Conservation (phyloP, 768 basidiomycete genomes). For the Boletales sp. region DNA sequence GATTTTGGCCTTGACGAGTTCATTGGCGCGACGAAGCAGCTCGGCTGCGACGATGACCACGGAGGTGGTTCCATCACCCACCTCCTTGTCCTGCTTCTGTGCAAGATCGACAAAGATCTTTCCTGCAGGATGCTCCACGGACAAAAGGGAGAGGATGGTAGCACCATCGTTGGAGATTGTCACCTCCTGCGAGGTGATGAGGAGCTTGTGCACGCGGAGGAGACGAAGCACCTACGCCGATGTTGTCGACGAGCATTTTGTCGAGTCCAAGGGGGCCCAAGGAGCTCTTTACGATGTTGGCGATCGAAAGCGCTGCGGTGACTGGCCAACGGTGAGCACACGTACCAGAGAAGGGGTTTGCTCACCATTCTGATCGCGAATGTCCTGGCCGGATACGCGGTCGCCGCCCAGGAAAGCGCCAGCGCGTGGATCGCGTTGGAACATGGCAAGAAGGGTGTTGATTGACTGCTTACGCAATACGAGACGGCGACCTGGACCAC, state of each 20-base stretch:
- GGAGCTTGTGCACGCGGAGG: background rate
- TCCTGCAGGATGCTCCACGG: slow-evolving; percentile 96
- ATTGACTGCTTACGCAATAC: slow-evolving; percentile 21
- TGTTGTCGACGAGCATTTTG: slow-evolving; percentile 98
- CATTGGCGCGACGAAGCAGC: slow-evolving; percentile 91
- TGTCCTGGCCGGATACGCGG: slow-evolving; percentile 90
- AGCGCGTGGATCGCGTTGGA: slow-evolving; percentile 87
- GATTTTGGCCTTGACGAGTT: slow-evolving; percentile 96
- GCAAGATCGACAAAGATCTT: slow-evolving; percentile 97
- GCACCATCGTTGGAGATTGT: slow-evolving; percentile 99
- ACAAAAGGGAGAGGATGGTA: slow-evolving; percentile 91
- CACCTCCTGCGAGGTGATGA: slow-evolving; percentile 67
- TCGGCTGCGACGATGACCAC: slow-evolving; percentile 99
- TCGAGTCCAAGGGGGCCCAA: slow-evolving; percentile 93
- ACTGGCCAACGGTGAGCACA: slow-evolving; percentile 45
- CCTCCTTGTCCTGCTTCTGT: slow-evolving; percentile 99
- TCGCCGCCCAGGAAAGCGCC: slow-evolving; percentile 94
- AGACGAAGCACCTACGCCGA: slow-evolving; percentile 61
- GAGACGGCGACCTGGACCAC: background rate
- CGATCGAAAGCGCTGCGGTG: slow-evolving; percentile 91
- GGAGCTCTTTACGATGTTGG: slow-evolving; percentile 96
- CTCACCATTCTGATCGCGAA: slow-evolving; percentile 93
- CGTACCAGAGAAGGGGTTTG: background rate
- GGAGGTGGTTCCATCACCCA: slow-evolving; percentile 98
- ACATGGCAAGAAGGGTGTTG: slow-evolving; percentile 45